These are phyloP conservation scores for Neurospora sp. DNA, from an alignment of 495 filamentous ascomycete species.

Conservation along the genomic window DNA sequence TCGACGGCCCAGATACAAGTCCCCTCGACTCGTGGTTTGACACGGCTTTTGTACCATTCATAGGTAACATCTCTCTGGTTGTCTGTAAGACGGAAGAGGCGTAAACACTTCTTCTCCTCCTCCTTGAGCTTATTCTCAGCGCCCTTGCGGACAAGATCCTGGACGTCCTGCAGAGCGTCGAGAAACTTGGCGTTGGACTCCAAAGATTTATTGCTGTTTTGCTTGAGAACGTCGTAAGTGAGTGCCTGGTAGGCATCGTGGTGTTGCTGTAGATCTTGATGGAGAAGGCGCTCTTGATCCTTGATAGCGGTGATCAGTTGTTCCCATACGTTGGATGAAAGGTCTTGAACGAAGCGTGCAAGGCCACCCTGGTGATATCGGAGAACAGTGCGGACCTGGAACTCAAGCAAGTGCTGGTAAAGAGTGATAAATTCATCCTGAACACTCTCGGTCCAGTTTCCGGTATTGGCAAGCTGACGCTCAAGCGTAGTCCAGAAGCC, in stretches of 20 bases:
- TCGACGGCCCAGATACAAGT: neutral
- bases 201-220: neutral
- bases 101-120: neutral
- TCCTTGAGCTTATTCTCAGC: neutral
- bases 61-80: neutral
- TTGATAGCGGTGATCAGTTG: neutral
- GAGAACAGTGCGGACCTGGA: neutral
- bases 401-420: neutral
- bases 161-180: neutral
- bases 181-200: neutral
- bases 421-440: neutral
- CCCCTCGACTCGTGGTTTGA: rapidly evolving
- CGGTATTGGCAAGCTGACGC: neutral
- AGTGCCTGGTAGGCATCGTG: neutral
- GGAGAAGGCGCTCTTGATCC: neutral
- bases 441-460: neutral
- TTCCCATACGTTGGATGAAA: neutral
- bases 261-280: neutral
- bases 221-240: neutral
- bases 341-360: neutral
- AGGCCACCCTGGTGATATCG: neutral
- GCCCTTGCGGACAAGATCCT: neutral
- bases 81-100: neutral
- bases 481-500: conserved; percentile 13
- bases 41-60: neutral